phyloP scores from a whole-genome alignment of 768 basidiomycete species.

The Lyophyllum semitale region DNA sequence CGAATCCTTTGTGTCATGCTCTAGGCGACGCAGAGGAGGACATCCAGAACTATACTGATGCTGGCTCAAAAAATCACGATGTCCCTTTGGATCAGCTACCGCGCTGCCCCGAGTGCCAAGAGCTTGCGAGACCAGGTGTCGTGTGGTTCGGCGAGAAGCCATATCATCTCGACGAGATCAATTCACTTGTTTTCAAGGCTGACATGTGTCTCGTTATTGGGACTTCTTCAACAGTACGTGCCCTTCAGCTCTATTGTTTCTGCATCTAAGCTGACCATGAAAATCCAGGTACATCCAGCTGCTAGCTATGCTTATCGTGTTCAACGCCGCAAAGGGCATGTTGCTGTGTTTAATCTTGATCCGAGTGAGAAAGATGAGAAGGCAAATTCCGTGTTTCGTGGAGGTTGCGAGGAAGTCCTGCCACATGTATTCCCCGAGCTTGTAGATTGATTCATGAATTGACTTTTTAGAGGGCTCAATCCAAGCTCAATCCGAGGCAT shows the following conservation, averaged over 20 bases:
- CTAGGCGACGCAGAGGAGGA: not conserved
- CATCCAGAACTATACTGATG: not conserved
- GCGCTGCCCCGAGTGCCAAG: constrained; percentile 28
- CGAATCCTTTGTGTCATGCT: not conserved
- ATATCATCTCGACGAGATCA: constrained; percentile 27
- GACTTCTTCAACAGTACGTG: constrained; percentile 24
- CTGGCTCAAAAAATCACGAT: constrained; percentile 1
- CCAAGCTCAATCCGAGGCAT: too few species aligned
- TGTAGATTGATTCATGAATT: not conserved
- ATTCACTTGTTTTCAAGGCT: constrained; percentile 21
- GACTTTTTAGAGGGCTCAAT: too few species aligned
- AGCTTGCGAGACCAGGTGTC: constrained; percentile 35
- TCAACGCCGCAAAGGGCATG: constrained; percentile 29
- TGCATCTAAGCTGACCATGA: not conserved
- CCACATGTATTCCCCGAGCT: not conserved
- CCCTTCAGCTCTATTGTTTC: constrained; percentile 2
- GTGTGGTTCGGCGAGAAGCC: constrained; percentile 45
- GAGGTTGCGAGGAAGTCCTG: constrained; percentile 10
- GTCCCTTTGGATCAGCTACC: constrained; percentile 28
- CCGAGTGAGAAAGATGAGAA: constrained; percentile 20
- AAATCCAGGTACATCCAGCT: constrained; percentile 29
- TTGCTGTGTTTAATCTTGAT: constrained; percentile 41
- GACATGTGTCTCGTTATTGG: constrained; percentile 41
- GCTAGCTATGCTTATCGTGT: constrained; percentile 24
- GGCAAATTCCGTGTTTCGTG: constrained; percentile 33